These are phyloP conservation scores for Hortaea werneckii DNA, from an alignment of 2,329 filamentous ascomycete species.

Conservation along the genomic window DNA sequence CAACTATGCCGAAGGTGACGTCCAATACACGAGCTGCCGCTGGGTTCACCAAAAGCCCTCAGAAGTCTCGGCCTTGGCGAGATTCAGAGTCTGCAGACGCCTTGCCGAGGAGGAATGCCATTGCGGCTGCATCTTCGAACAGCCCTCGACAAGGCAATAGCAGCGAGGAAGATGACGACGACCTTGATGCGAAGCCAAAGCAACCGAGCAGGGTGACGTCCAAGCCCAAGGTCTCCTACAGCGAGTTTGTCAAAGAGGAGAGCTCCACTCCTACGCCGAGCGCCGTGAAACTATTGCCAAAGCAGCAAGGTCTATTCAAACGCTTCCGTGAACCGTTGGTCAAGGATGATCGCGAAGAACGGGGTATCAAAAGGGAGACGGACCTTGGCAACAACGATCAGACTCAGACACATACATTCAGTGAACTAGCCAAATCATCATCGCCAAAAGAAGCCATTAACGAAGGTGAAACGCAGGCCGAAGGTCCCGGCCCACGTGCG, in stretches of 20 bases:
- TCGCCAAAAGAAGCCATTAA: background rate
- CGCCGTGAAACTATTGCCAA: background rate
- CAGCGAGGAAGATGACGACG: constrained; percentile 2
- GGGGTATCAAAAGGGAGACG: background rate
- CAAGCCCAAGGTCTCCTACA: background rate
- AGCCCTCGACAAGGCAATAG: background rate
- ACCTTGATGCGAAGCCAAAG: background rate
- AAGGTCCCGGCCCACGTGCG: background rate
- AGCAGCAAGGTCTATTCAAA: constrained; percentile 8
- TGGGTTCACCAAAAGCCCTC: constrained; percentile 18
- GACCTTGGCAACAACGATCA: background rate
- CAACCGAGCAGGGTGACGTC: background rate
- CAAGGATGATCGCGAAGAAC: background rate
- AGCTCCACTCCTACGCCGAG: background rate
- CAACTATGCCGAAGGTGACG: constrained; percentile 10
- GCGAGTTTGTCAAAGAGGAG: background rate
- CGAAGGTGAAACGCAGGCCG: background rate
- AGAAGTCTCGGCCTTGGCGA: constrained; percentile 4
- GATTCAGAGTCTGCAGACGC: background rate
- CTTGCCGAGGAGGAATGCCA: background rate
- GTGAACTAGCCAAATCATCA: background rate
- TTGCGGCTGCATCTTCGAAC: background rate
- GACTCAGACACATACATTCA: background rate
- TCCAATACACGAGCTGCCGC: constrained; percentile 22
- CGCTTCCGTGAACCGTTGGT: background rate